These are phyloP conservation scores for Fusarium vanettenii DNA, from an alignment of 2,329 filamentous ascomycete species.

Conservation along the genomic window DNA sequence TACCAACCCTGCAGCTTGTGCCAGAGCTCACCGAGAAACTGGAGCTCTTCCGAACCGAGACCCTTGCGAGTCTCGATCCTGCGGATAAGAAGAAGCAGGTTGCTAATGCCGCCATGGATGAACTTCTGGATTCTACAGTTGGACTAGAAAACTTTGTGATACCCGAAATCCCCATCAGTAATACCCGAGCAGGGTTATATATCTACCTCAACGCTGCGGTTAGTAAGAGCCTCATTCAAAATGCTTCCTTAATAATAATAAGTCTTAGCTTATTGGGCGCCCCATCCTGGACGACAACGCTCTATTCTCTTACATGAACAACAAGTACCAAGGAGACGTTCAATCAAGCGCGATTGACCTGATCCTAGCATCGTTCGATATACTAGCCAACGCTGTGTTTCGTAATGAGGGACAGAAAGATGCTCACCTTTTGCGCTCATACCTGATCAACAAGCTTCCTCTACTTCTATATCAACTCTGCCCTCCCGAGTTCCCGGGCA, in stretches of 20 bases:
- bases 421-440: slow-evolving; percentile 84
- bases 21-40: slow-evolving; percentile 65
- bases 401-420: slow-evolving; percentile 65
- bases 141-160: slow-evolving; percentile 66
- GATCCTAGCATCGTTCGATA: slow-evolving; percentile 88
- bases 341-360: slow-evolving; percentile 84
- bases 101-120: slow-evolving; percentile 63
- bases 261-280: slow-evolving; percentile 76
- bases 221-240: slow-evolving; percentile 42
- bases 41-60: slow-evolving; percentile 69
- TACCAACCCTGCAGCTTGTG: slow-evolving; percentile 67
- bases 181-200: slow-evolving; percentile 85
- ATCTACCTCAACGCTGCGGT: slow-evolving; percentile 87
- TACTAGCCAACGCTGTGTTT: slow-evolving; percentile 88
- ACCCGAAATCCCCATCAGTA: slow-evolving; percentile 75
- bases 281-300: slow-evolving; percentile 85
- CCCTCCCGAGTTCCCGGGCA: slow-evolving; percentile 77
- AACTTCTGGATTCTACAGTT: slow-evolving; percentile 67
- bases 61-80: slow-evolving; percentile 66
- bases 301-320: slow-evolving; percentile 83
- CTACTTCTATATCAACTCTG: slow-evolving; percentile 64
- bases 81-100: slow-evolving; percentile 63
- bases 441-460: slow-evolving; percentile 78
- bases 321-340: slow-evolving; percentile 85
- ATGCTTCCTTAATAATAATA: slow-evolving; percentile 18